phyloP scores from a whole-genome alignment of 805 yeast genomes.

The Ogataea populi-albae region DNA sequence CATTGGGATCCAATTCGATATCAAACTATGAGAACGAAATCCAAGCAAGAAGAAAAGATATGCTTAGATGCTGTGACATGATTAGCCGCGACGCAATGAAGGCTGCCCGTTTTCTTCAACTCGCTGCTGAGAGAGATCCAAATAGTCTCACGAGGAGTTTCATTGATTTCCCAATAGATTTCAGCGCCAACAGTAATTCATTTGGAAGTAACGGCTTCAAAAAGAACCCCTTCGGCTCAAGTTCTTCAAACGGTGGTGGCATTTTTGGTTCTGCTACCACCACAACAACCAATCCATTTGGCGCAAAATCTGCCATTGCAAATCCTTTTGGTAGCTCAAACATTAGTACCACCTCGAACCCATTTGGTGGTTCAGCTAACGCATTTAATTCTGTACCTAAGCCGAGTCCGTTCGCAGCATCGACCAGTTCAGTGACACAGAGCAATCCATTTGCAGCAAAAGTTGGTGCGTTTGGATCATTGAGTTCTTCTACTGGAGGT shows the following conservation, averaged over 20 bases:
- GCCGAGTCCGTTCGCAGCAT: background rate
- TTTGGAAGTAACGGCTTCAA: constrained; percentile 10
- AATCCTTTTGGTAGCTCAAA: constrained; percentile 9
- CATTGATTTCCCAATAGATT: constrained; percentile 33
- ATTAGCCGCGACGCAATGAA: constrained; percentile 40
- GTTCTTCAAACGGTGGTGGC: constrained; percentile 3
- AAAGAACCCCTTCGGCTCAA: constrained; percentile 8
- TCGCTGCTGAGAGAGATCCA: constrained; percentile 35
- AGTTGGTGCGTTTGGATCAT: constrained; percentile 2
- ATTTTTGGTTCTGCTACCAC: constrained; percentile 11
- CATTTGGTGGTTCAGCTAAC: constrained; percentile 9
- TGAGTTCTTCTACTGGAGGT: background rate
- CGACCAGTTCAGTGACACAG: too few relatives aligned
- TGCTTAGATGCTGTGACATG: constrained; percentile 40
- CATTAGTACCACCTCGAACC: constrained; percentile 2
- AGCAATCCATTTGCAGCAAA: too few relatives aligned
- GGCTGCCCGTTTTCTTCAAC: constrained; percentile 59
- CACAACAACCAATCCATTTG: constrained; percentile 6
- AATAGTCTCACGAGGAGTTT: constrained; percentile 30
- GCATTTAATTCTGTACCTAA: background rate
- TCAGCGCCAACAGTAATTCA: constrained; percentile 7
- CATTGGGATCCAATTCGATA: constrained; percentile 35
- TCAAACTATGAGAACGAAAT: constrained; percentile 41
- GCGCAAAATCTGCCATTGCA: constrained; percentile 1
- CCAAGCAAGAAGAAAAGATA: constrained; percentile 43